Conservation (phyloP, 2,329 filamentous ascomycete genomes). For the Arthrobotrys conoides region DNA sequence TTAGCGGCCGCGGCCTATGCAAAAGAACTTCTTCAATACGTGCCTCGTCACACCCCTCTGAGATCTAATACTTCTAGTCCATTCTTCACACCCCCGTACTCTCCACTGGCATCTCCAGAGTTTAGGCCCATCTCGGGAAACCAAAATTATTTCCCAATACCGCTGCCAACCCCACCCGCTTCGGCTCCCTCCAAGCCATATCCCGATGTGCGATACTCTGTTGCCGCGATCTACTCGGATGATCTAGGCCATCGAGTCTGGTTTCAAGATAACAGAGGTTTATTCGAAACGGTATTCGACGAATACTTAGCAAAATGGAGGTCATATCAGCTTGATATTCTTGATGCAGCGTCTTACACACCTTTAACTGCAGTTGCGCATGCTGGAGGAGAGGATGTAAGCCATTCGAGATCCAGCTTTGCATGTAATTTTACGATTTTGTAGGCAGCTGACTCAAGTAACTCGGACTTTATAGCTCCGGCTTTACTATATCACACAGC, state of each 20-base stretch:
- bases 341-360: constrained; percentile 16
- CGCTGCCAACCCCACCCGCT: background rate
- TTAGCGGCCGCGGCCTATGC: constrained; percentile 18
- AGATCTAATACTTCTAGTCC: background rate
- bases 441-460: background rate
- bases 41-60: background rate
- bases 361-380: constrained; percentile 19
- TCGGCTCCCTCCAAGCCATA: background rate
- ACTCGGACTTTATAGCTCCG: constrained; percentile 3
- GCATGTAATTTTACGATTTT: background rate
- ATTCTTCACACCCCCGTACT: background rate
- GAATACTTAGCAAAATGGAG: constrained; percentile 6
- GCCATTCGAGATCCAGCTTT: background rate
- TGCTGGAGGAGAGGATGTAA: constrained; percentile 9
- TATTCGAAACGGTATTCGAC: constrained; percentile 6
- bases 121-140: too few relatives aligned
- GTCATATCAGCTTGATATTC: background rate
- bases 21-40: constrained; percentile 10
- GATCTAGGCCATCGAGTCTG: background rate
- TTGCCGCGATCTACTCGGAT: background rate
- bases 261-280: constrained; percentile 25
- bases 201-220: constrained; percentile 11
- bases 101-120: too few relatives aligned
- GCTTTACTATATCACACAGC: constrained; percentile 5
- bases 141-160: too few relatives aligned